Evolutionary conservation across 805 yeast genomes (phyloP), one percentile per base, ranked within the genome.

Genomic region (Kregervanrija delftensis): DNA sequence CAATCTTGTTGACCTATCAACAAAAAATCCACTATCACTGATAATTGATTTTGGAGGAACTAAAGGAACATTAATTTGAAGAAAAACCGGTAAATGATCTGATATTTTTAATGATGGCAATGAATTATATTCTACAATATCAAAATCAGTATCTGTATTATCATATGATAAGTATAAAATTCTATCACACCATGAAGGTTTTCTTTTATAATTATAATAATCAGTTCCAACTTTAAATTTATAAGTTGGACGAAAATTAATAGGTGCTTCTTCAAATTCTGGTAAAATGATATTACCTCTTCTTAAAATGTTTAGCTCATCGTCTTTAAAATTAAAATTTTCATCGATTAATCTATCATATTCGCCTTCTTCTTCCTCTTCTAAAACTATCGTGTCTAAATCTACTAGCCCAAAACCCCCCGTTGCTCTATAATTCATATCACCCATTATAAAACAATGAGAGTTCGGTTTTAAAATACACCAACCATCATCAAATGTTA

Each of bases 161-260:
- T 63, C 60, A 17, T 81, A 76, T 1, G 68, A 58, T 44, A 75
- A 74, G 55, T 67, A 86, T 39, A 90, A 59, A 5, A 90, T 76
- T 43, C 98, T 65, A 59, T 90, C 98, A 63, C 96, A 89, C 95
- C 96, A 90, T 6, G 95, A 82, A 0, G 96, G 95, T 1, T 68
- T 66, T 44, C 96, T 69, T 51, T 79, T 81, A 2, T 59, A 36
- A 48, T 77, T 75, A 59, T 77, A 85, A 9, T 65, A 40, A 3
- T 50, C 42, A 0, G 80, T 69, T 31, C 76, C 74, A 1, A 72
- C 47, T 41, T 63, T 60, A 59, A 69, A 86, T 63, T 90, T 90
- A 67, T 83, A 90, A 0, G 95, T 85, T 10, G 96, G 96, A n/a
- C 67, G 68, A 59, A 90, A 90, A 0, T 54, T 53, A 12, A 90